Evolutionary conservation across 2,329 filamentous ascomycete genomes (phyloP), one percentile per base, ranked within the genome.

Genomic region (Fusarium concolor): DNA sequence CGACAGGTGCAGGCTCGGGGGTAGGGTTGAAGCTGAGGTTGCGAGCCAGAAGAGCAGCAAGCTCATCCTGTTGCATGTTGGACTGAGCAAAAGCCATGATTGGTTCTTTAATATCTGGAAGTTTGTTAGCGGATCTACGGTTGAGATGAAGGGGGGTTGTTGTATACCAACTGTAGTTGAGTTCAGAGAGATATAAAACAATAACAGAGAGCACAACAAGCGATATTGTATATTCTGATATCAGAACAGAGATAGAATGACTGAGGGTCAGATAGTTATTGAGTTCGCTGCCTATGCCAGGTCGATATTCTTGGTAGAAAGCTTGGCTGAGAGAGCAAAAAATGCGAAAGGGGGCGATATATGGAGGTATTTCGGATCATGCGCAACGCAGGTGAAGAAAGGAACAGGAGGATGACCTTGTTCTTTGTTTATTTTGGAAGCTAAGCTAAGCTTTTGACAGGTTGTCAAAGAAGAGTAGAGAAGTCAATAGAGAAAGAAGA

Each of bases 41-140:
- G 71, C 88, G 89, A 51, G 91, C 86, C 79, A 97, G 94, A 74
- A 97, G 89, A 61, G 87, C 83, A n/a, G 90, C 87, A 35, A 97
- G 90, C 71, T 97, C 94, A 68, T 97, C 92, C 76, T 94, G 89
- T 73, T 91, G 88, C 82, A 87, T 86, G 65, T 80, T 83, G 52
- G 70, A 51, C 54, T 79, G 80, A 67, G 80, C 67, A 72, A 80
- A 80, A 62, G 77, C 79, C 80, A 82, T 82, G 58, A 71, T 73
- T 49, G 38, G 22, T 60, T 49, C 18, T 61, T 51, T 66, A 11
- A 9, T 53, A 41, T 59, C 58, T 55, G 29, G 15, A 22, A 24
- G 14, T 28, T 46, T 64, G 38, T 74, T 62, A 74, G 68, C 33
- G 33, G 18, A 5, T 56, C 17, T 44, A 31, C 56, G 51, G 6